phyloP scores from a whole-genome alignment of 768 basidiomycete species.

The Hortiboletus campestris region DNA sequence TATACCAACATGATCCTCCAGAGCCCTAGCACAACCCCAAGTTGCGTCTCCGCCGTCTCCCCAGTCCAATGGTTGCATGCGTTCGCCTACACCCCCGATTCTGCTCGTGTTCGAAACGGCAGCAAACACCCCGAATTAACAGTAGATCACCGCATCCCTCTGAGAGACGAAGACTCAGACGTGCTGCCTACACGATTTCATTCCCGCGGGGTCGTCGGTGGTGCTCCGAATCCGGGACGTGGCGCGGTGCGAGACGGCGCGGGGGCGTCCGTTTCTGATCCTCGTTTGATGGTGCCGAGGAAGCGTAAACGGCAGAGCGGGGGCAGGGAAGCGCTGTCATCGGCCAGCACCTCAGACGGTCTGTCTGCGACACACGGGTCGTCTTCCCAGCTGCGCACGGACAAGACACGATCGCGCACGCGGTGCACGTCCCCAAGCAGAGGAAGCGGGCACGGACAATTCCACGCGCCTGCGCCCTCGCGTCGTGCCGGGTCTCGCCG shows the following conservation, averaged over 20 bases:
- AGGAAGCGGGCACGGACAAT: neutral
- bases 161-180: neutral
- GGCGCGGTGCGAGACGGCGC: neutral
- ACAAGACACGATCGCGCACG: neutral
- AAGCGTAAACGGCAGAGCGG: slow-evolving; percentile 2
- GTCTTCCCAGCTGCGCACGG: neutral
- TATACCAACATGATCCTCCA: neutral
- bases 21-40: neutral
- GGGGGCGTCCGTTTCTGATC: neutral
- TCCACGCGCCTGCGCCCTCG: neutral
- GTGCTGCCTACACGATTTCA: slow-evolving; percentile 12
- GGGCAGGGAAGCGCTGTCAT: neutral
- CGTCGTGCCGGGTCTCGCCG: neutral
- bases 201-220: neutral
- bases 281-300: neutral
- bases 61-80: slow-evolving; percentile 7
- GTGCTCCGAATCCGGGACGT: neutral
- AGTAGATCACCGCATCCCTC: neutral
- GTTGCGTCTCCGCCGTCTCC: neutral
- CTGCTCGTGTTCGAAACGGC: neutral
- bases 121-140: neutral
- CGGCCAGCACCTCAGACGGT: neutral
- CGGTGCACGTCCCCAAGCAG: neutral
- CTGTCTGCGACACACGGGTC: neutral
- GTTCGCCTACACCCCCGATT: slow-evolving; percentile 19